phyloP scores from a whole-genome alignment of 1,284 basidiomycete species.

The Hymenochaete sp. region DNA sequence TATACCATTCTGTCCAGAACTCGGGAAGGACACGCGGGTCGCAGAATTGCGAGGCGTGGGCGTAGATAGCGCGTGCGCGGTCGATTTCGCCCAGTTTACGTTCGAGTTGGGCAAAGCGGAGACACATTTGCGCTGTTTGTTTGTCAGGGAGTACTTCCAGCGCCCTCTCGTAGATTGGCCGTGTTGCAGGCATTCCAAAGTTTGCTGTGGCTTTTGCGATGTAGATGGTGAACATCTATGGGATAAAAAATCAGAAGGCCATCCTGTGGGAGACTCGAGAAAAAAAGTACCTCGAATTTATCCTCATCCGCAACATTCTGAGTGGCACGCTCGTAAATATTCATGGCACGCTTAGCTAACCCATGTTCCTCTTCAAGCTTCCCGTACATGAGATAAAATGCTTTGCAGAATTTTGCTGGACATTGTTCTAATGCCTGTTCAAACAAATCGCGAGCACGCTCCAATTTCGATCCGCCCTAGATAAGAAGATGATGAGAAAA shows the following conservation, averaged over 20 bases:
- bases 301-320: slow-evolving; percentile 81
- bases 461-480: slow-evolving; percentile 87
- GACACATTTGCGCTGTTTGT: slow-evolving; percentile 96
- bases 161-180: slow-evolving; percentile 96
- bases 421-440: slow-evolving; percentile 97
- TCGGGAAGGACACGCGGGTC: slow-evolving; percentile 84
- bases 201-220: slow-evolving; percentile 95
- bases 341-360: slow-evolving; percentile 92
- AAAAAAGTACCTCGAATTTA: slow-evolving; percentile 78
- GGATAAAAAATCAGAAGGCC: neutral
- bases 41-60: slow-evolving; percentile 97
- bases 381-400: slow-evolving; percentile 93
- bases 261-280: neutral
- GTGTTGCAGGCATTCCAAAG: slow-evolving; percentile 92
- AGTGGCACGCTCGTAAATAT: slow-evolving; percentile 90
- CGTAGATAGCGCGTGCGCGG: slow-evolving; percentile 91
- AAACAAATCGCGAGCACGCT: slow-evolving; percentile 92
- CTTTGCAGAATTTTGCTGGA: slow-evolving; percentile 90
- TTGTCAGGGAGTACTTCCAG: slow-evolving; percentile 87
- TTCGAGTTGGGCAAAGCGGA: slow-evolving; percentile 92
- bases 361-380: slow-evolving; percentile 93
- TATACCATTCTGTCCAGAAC: slow-evolving; percentile 97
- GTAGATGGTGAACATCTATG: slow-evolving; percentile 91
- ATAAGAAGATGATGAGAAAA: neutral
- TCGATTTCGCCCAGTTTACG: slow-evolving; percentile 99